phyloP scores from a whole-genome alignment of 1,284 basidiomycete species.

The Ustilago sp. region DNA sequence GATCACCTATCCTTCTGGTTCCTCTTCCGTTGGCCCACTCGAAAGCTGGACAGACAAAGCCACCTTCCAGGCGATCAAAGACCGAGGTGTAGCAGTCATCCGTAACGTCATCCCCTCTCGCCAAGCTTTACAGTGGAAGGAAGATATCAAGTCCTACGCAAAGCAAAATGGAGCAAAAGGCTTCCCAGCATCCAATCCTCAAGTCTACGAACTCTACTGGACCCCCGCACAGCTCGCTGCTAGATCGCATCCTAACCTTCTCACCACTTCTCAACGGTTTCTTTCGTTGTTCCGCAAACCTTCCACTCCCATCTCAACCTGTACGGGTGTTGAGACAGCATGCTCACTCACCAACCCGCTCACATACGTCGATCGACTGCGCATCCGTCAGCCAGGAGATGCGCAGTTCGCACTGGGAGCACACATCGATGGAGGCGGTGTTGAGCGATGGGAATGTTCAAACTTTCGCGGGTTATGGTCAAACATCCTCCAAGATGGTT shows the following conservation, averaged over 20 bases:
- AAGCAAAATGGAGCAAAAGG: constrained; percentile 50
- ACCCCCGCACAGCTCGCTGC: constrained; percentile 47
- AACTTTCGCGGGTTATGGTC: constrained; percentile 75
- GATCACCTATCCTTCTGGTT: constrained; percentile 29
- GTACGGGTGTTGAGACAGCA: constrained; percentile 56
- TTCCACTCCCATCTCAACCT: background rate
- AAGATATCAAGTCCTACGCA: constrained; percentile 49
- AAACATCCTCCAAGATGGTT: constrained; percentile 74
- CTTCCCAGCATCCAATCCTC: constrained; percentile 56
- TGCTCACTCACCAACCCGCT: constrained; percentile 76
- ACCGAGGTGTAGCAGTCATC: constrained; percentile 52
- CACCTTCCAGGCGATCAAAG: constrained; percentile 42
- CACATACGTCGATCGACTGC: constrained; percentile 80
- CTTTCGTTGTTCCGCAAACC: constrained; percentile 55
- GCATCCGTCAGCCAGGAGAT: constrained; percentile 81
- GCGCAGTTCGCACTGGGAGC: constrained; percentile 78
- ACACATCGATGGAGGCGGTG: constrained; percentile 80
- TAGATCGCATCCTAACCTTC: constrained; percentile 45
- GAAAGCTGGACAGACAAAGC: constrained; percentile 37
- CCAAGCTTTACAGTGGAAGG: constrained; percentile 48
- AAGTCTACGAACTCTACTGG: constrained; percentile 64
- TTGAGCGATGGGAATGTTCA: constrained; percentile 83
- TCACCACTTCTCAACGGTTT: constrained; percentile 41
- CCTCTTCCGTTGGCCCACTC: constrained; percentile 7
- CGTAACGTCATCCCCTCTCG: constrained; percentile 42